Evolutionary conservation across 345 rosid species (phyloP), one percentile per base, ranked within the genome.

Genomic region (Bretschneidera sinensis): DNA sequence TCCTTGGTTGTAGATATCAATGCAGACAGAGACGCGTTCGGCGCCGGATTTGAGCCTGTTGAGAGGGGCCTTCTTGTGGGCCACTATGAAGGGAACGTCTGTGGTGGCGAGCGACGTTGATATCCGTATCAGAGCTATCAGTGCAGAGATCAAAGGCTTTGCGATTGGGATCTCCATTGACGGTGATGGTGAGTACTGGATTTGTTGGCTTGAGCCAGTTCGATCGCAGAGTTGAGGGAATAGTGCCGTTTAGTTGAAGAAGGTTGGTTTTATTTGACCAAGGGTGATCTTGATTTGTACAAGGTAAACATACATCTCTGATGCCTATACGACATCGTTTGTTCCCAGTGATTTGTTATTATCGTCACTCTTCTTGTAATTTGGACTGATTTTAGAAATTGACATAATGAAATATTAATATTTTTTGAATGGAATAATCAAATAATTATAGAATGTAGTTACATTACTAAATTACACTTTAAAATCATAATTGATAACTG

Each of bases 1-100:
- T 76, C 99, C 98, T 67, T 88, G 96, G 34, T 95, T 95, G 78
- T 91, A 88, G 79, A 95, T 80, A 58, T 95, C 96, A 58, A 82
- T 65, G 35, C 96, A 79, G 66, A 95, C 96, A 24, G 69, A 66
- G 83, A 95, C 90, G 35, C 91, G 96, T 62, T 95, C 98, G 53
- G 79, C 76, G 61, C 97, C 98, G 47, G 97, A 82, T 70, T 85
- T 95, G 79, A 86, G 91, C 60, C 94, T 60, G 61, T 69, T 79
- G 66, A 82, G 85, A 54, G 91, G 65, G 21, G 90, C 97, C 79
- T 92, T 89, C 92, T 92, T 89, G 78, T 89, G 90, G 14, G 86
- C 98, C 52, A 95, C 85, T 52, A 95, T 76, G 83, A 91, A 91
- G 24, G 97, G 97, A 28, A 78, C 91, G 61, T 91, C 99, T 55